phyloP scores from a whole-genome alignment of 768 basidiomycete genomes.

The Chlorophyllum brunneum region DNA sequence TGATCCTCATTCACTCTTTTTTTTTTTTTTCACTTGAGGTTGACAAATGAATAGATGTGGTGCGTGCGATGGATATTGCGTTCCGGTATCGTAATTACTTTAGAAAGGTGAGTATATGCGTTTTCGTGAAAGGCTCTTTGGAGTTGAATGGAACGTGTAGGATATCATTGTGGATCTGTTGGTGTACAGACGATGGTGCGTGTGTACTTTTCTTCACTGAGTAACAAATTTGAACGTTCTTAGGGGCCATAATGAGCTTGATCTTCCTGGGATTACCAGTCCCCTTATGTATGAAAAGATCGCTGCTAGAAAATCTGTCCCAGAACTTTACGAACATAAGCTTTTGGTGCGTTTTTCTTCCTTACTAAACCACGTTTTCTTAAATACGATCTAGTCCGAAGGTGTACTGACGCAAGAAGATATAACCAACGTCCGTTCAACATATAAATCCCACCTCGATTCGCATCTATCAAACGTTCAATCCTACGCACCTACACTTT shows the following conservation, averaged over 20 bases:
- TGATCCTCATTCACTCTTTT: background rate
- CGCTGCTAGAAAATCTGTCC: slow-evolving; percentile 69
- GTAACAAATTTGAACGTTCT: background rate
- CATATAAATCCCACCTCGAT: slow-evolving; percentile 64
- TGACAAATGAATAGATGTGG: slow-evolving; percentile 83
- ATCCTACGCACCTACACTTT: slow-evolving; percentile 19
- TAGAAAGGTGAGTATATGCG: slow-evolving; percentile 49
- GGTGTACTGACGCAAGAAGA: slow-evolving; percentile 48
- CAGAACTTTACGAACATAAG: slow-evolving; percentile 76
- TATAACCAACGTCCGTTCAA: slow-evolving; percentile 46
- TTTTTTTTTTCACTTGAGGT: background rate
- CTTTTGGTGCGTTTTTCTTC: slow-evolving; percentile 52
- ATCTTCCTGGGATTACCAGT: slow-evolving; percentile 82
- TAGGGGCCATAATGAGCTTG: slow-evolving; percentile 81
- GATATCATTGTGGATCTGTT: slow-evolving; percentile 88
- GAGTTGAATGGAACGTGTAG: slow-evolving; percentile 22
- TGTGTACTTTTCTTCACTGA: background rate
- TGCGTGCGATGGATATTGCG: slow-evolving; percentile 81
- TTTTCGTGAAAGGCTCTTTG: no score
- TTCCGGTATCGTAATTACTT: slow-evolving; percentile 86
- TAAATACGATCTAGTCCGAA: slow-evolving; percentile 33
- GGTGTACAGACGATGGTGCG: slow-evolving; percentile 77
- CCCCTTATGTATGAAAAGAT: slow-evolving; percentile 93
- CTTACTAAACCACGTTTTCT: background rate
- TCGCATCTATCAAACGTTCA: slow-evolving; percentile 49